Evolutionary conservation across 2,329 filamentous ascomycete genomes (phyloP), one percentile per base, ranked within the genome.

Genomic region (Graphiopsis chlorocephala): DNA sequence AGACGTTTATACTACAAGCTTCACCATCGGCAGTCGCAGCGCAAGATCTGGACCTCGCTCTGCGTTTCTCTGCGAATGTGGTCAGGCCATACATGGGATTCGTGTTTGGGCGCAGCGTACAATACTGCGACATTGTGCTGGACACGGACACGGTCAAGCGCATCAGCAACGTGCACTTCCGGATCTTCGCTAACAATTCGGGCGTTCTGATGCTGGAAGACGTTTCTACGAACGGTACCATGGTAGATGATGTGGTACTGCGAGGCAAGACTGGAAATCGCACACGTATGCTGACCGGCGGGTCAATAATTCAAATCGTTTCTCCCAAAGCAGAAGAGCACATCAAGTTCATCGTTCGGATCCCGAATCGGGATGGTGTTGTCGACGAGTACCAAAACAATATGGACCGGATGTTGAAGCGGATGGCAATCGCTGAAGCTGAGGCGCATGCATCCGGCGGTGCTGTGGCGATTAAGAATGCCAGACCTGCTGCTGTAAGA

Each of bases 161-260:
- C 50, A 85, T 99, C 66, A 98, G 94, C 81, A 97, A 98, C 74
- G 84, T 90, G n/a, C 95, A 99, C 76, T 99, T 98, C 76, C 89
- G 92, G 61, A 96, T 99, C 67, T 97, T 90, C 74, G 84, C 97
- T 71, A 99, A 96, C 72, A 82, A 88, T n/a, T 87, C 91, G 68
- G 92, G 90, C 29, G 88, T 91, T 64, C 84, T 97, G 68, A 97
- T 99, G 92, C 81, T 98, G 14, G 89, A 97, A 76, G 95, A 99
- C 74, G 86, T 88, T 74, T 98, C 95, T 0, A 97, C 93, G n/a
- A 99, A 98, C 73, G 95, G 95, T 29, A 98, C 95, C 4, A 83
- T 92, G 66, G 92, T 98, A 64, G 93, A 98, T 77, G 84, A 86
- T 26, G 81, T 82, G 20, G 80, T 92, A 38, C 82, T 99, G 17